Evolutionary conservation across 176 grass and related monocot genomes (phyloP).

Genomic region (maize (Zea mays)): DNA sequence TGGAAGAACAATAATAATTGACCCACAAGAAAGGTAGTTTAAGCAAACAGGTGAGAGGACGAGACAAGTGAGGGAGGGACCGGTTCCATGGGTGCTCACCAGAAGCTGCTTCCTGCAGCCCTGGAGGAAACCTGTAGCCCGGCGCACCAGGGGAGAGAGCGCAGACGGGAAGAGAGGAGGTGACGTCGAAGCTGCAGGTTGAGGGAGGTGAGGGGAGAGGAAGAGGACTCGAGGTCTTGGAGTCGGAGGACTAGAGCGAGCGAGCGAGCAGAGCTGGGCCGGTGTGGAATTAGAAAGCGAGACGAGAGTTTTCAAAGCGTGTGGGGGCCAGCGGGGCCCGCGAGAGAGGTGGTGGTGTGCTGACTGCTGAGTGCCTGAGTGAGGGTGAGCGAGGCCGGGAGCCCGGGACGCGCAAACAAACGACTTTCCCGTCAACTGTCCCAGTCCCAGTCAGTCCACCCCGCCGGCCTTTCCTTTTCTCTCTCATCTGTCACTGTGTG

Average conservation of each 20-base stretch:
- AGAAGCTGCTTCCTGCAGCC: neutral
- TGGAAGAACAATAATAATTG: neutral
- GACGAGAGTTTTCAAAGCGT: conserved; percentile 34
- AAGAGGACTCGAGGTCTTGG: neutral
- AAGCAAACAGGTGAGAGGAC: neutral
- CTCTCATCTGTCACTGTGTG: neutral
- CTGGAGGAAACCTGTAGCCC: neutral
- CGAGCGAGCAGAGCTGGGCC: neutral
- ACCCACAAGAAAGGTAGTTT: neutral
- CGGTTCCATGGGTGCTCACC: conserved; percentile 16
- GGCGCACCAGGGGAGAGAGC: neutral
- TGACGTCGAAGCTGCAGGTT: neutral
- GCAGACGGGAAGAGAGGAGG: neutral
- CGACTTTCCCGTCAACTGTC: conserved; percentile 40
- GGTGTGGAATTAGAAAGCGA: conserved; percentile 42
- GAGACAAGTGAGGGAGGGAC: neutral
- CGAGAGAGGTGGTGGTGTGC: neutral
- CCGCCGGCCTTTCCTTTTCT: neutral
- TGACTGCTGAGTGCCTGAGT: too few relatives aligned
- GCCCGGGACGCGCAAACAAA: conserved; percentile 33
- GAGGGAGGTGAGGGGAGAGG: neutral
- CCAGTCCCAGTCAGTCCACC: conserved; percentile 24
- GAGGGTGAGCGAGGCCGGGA: neutral
- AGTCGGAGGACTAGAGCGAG: conserved; percentile 8
- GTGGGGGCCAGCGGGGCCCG: conserved; percentile 31